Conservation (phyloP, 148 eudicot genomes). For the Rheum nobile region DNA sequence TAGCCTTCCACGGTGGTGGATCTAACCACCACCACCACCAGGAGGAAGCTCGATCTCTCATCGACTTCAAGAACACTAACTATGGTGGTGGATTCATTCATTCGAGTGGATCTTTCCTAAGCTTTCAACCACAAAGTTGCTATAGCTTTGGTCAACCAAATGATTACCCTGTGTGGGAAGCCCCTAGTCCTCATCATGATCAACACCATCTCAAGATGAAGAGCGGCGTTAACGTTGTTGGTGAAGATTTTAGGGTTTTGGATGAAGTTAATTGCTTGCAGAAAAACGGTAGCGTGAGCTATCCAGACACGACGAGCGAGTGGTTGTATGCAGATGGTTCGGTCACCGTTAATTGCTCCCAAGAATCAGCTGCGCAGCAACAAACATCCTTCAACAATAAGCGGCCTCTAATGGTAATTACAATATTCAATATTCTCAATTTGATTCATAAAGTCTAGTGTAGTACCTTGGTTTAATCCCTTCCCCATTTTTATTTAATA, state of each 20-base stretch:
- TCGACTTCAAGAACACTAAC: conserved; percentile 28
- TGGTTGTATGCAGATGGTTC: conserved; percentile 24
- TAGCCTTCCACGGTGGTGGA: conserved; percentile 15
- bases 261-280: conserved; percentile 17
- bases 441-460: neutral
- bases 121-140: conserved; percentile 30
- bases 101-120: conserved; percentile 34
- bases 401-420: conserved; percentile 7
- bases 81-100: conserved; percentile 17
- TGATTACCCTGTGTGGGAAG: conserved; percentile 33
- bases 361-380: conserved; percentile 23
- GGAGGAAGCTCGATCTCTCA: conserved; percentile 50
- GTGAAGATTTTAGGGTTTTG: conserved; percentile 1
- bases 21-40: conserved; percentile 17
- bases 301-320: neutral
- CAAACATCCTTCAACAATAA: conserved; percentile 35
- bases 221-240: neutral
- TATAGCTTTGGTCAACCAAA: conserved; percentile 5
- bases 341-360: conserved; percentile 14
- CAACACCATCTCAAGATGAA: conserved; percentile 10
- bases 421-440: neutral
- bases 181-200: conserved; percentile 12
- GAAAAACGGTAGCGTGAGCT: conserved; percentile 28
- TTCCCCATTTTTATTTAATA: neutral
- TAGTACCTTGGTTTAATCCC: neutral